These are phyloP conservation scores for Fusarium foetens DNA, from an alignment of 2,329 filamentous ascomycete species.

Conservation along the genomic window DNA sequence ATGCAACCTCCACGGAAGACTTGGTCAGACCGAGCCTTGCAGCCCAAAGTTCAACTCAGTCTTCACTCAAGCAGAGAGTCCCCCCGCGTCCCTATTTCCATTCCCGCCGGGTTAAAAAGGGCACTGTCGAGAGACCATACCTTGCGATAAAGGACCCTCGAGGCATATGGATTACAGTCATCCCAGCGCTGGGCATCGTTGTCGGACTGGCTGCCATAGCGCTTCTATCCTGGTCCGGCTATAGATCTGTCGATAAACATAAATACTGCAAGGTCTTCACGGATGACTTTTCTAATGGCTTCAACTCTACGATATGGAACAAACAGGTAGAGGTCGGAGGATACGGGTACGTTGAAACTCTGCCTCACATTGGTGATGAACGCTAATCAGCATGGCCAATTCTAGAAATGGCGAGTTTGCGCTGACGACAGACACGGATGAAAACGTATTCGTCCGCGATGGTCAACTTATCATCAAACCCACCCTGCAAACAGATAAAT, in stretches of 20 bases:
- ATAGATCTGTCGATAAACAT: background rate
- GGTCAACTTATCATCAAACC: background rate
- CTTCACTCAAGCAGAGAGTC: background rate
- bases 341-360: background rate
- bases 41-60: background rate
- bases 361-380: rapidly evolving
- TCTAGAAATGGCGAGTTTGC: background rate
- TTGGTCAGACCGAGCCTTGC: background rate
- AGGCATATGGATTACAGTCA: background rate
- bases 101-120: background rate
- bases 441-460: background rate
- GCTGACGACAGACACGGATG: background rate
- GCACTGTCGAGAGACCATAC: background rate
- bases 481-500: background rate
- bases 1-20: background rate
- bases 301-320: background rate
- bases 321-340: background rate
- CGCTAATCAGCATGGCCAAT: rapidly evolving
- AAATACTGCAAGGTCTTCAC: background rate
- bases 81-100: background rate
- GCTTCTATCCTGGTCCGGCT: background rate
- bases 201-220: background rate
- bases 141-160: background rate
- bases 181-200: background rate
- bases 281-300: background rate